Evolutionary conservation across 495 filamentous ascomycete species (phyloP).

Genomic region (Aspergillus olivimuriae): DNA sequence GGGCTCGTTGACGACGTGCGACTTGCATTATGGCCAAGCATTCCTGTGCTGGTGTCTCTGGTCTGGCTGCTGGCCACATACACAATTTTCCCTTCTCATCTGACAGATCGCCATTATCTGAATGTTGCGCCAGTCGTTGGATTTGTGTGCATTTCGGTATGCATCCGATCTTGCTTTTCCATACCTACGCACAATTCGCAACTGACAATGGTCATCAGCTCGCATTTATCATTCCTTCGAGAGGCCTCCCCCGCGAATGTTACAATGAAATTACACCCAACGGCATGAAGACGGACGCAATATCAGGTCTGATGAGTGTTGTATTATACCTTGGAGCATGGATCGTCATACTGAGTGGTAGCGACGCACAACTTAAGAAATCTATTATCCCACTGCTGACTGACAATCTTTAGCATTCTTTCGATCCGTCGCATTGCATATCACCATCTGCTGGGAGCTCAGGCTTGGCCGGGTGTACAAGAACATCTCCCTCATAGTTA

Average conservation of each 20-base stretch:
- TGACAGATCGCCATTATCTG: conserved; percentile 2
- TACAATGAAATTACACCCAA: conserved; percentile 4
- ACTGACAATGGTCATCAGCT: background rate
- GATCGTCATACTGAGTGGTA: conserved; percentile 1
- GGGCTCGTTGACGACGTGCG: conserved; percentile 4
- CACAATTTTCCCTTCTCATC: background rate
- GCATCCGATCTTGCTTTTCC: background rate
- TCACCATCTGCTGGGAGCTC: background rate
- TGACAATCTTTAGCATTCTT: conserved; percentile 2
- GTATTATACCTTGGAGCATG: conserved; percentile 1
- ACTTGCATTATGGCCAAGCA: conserved; percentile 2
- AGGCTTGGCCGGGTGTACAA: background rate
- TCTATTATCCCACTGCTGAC: no score
- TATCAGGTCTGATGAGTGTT: background rate
- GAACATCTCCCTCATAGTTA: background rate
- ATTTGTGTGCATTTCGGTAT: conserved; percentile 4
- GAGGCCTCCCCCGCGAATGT: conserved; percentile 1
- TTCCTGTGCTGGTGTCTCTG: conserved; percentile 3
- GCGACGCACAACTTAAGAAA: no score
- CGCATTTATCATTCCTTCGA: conserved; percentile 1
- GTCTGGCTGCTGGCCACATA: conserved; percentile 3
- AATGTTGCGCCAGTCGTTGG: conserved; percentile 4
- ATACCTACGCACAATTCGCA: no score
- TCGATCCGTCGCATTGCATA: background rate
- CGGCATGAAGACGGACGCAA: background rate